Evolutionary conservation across 441 rosid genomes (phyloP).

Genomic region (Macaranga tanarius): DNA sequence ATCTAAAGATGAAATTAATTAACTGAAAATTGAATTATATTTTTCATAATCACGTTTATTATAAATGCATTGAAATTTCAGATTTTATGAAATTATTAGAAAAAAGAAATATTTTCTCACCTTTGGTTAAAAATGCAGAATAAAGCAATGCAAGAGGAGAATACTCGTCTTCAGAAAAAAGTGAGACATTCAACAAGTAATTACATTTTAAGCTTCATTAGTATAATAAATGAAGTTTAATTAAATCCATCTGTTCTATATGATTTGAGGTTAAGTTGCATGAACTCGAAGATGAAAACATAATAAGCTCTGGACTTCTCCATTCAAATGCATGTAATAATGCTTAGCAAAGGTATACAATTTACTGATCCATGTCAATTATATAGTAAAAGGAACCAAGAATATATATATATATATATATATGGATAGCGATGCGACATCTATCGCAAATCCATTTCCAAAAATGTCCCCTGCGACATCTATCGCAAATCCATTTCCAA

Average conservation of each 20-base stretch:
- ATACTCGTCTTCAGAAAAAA: slow-evolving; percentile 39
- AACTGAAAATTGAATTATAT: no score
- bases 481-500: no score
- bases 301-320: slow-evolving; percentile 17
- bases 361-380: no score
- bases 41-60: no score
- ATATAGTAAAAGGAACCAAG: no score
- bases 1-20: no score
- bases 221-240: not conserved
- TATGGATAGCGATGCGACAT: no score
- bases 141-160: slow-evolving; percentile 48
- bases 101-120: not conserved
- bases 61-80: no score
- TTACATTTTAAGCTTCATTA: not conserved
- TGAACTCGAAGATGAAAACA: slow-evolving; percentile 26
- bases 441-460: no score
- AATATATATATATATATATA: no score
- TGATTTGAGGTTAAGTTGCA: slow-evolving; percentile 25
- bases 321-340: not conserved
- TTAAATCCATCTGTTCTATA: not conserved
- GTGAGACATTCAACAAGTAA: slow-evolving; percentile 30
- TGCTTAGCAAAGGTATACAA: slow-evolving; percentile 27
- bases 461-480: no score
- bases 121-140: slow-evolving; percentile 31
- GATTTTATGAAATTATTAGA: no score